Evolutionary conservation across 2,329 filamentous ascomycete species (phyloP).

Genomic region (Sporothrix luriei): DNA sequence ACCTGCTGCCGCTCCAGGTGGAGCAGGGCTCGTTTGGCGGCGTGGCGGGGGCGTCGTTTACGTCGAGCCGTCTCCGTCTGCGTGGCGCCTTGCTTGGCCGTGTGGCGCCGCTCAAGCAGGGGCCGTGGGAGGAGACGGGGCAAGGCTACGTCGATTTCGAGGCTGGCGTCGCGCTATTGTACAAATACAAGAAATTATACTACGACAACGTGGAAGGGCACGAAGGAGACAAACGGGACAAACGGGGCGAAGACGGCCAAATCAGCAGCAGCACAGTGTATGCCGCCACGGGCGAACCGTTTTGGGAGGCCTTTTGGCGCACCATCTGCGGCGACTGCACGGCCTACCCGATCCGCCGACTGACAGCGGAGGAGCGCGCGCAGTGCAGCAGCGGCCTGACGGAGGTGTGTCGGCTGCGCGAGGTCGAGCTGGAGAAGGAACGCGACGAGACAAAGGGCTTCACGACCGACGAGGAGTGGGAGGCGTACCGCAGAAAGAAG

Average conservation of each 20-base stretch:
- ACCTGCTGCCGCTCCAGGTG: background rate
- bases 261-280: background rate
- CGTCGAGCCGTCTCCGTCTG: conserved; percentile 1
- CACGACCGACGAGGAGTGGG: conserved; percentile 15
- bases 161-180: background rate
- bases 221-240: background rate
- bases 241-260: too few relatives aligned
- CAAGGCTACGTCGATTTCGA: background rate
- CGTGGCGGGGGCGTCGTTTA: background rate
- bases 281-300: conserved; percentile 22
- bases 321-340: conserved; percentile 31
- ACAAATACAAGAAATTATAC: conserved; percentile 7
- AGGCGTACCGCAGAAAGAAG: background rate
- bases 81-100: conserved; percentile 27
- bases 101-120: conserved; percentile 22
- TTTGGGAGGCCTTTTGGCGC: conserved; percentile 30
- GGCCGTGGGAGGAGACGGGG: conserved; percentile 16
- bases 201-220: background rate
- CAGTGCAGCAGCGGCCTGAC: background rate
- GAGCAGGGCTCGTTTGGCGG: background rate
- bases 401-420: background rate
- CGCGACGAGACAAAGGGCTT: background rate
- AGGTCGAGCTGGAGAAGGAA: background rate
- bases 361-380: background rate
- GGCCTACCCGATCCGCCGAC: conserved; percentile 26